A percentile compares a stretch with the other conserved stretches of the same genome.
Conservation (phyloP, 305 asterid genomes). For the Solanum hybrid region DNA sequence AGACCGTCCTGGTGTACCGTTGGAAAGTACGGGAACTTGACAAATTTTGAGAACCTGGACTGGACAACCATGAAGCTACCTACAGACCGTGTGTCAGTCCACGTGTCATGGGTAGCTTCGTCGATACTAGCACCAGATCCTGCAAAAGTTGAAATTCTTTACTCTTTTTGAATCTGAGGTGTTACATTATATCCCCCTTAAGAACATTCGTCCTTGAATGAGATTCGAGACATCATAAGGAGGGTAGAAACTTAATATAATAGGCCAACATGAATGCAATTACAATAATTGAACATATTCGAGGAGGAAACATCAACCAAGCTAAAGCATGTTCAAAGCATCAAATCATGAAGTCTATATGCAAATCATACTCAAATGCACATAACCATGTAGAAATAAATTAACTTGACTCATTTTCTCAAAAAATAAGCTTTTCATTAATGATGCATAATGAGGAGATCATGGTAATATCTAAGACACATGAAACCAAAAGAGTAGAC, state of each 20-base stretch:
- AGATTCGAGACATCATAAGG: background rate
- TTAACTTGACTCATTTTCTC: too few species aligned
- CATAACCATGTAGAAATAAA: background rate
- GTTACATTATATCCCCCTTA: background rate
- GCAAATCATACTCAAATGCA: background rate
- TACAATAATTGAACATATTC: background rate
- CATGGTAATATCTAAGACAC: too few species aligned
- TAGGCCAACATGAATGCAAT: background rate
- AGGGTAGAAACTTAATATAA: background rate
- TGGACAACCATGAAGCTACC: background rate
- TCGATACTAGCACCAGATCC: background rate
- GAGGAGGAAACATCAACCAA: background rate
- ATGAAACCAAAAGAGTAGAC: too few species aligned
- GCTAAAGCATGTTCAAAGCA: background rate
- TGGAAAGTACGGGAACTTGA: background rate
- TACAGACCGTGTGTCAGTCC: background rate
- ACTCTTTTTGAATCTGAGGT: background rate
- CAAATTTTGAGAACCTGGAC: background rate
- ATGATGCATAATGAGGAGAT: too few species aligned
- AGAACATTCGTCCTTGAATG: background rate
- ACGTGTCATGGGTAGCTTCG: background rate
- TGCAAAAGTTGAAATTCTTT: background rate
- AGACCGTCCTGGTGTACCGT: background rate
- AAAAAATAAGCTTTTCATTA: too few species aligned
- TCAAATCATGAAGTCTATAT: background rate